phyloP scores from a whole-genome alignment of 1,139 yeast genomes.

The Groenewaldozyma sp. region DNA sequence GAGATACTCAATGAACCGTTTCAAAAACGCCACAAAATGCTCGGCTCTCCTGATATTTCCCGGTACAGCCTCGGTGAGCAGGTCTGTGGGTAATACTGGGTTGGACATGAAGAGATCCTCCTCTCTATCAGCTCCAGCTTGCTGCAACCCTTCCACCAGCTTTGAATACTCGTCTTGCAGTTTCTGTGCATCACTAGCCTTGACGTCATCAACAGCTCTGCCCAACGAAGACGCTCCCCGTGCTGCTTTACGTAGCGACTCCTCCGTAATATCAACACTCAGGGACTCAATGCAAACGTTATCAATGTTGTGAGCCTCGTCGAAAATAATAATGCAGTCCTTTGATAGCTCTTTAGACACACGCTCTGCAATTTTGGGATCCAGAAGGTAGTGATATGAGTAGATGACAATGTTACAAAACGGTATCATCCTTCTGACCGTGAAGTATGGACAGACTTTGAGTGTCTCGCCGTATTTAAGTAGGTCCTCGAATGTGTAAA shows the following conservation, averaged over 20 bases:
- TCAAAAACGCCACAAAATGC: constrained; percentile 86
- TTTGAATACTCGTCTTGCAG: constrained; percentile 85
- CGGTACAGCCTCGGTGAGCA: constrained; percentile 87
- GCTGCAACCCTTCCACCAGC: constrained; percentile 79
- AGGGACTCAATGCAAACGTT: constrained; percentile 95
- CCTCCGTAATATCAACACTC: constrained; percentile 80
- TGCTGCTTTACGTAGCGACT: constrained; percentile 65
- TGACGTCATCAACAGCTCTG: constrained; percentile 71
- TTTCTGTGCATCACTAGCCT: constrained; percentile 70
- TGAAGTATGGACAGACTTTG: constrained; percentile 90
- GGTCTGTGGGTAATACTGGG: constrained; percentile 78
- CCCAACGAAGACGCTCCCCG: constrained; percentile 75
- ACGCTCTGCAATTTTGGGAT: constrained; percentile 94
- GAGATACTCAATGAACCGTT: constrained; percentile 85
- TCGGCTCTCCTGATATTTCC: constrained; percentile 96
- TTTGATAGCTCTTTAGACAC: constrained; percentile 88
- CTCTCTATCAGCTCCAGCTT: constrained; percentile 60
- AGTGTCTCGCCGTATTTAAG: constrained; percentile 65
- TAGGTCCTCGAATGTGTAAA: constrained; percentile 82
- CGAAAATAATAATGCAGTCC: constrained; percentile 89
- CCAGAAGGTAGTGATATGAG: constrained; percentile 90
- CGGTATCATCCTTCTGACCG: constrained; percentile 96
- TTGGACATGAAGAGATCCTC: constrained; percentile 82
- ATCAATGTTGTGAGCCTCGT: constrained; percentile 97
- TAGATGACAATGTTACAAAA: constrained; percentile 90